A percentile compares a stretch with the other conserved stretches of the same genome.
Evolutionary conservation across 1,284 basidiomycete species (phyloP).

Genomic region (Pseudozyma thailandica): DNA sequence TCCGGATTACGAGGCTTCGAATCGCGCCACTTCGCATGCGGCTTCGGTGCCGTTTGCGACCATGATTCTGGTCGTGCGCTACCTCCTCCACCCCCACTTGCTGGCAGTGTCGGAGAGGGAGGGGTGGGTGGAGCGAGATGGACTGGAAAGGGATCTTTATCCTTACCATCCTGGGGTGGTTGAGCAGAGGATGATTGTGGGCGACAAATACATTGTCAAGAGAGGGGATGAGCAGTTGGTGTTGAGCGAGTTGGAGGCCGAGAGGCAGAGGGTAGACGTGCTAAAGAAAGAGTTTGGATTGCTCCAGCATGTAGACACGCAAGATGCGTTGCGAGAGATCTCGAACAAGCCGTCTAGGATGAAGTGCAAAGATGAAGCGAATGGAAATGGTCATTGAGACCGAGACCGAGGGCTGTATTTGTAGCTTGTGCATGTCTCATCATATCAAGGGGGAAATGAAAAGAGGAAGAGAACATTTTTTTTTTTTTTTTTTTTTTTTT

Average conservation of each 20-base stretch:
- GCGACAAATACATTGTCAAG: constrained; percentile 19
- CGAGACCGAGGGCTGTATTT: not conserved
- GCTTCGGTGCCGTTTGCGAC: constrained; percentile 18
- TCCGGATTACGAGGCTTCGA: constrained; percentile 20
- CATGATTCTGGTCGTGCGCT: constrained; percentile 29
- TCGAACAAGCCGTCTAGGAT: constrained; percentile 19
- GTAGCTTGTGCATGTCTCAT: too few species aligned
- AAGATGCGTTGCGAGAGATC: constrained; percentile 27
- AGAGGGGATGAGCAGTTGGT: constrained; percentile 2
- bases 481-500: too few species aligned
- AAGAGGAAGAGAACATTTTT: too few species aligned
- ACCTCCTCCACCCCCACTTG: not conserved
- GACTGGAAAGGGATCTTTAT: constrained; percentile 18
- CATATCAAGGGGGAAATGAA: too few species aligned
- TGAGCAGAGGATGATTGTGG: constrained; percentile 34
- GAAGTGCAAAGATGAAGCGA: not conserved
- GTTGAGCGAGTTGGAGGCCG: constrained; percentile 2
- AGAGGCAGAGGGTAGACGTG: constrained; percentile 28
- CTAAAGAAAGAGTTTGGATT: constrained; percentile 33
- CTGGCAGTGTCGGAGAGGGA: not conserved
- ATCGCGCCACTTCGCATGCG: constrained; percentile 11
- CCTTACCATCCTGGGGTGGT: constrained; percentile 37
- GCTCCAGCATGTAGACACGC: constrained; percentile 7
- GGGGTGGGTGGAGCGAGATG: constrained; percentile 5
- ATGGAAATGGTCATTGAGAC: not conserved